Base-by-base conservation (phyloP, 495 filamentous ascomycete genomes). In the Neurospora sp. region DNA sequence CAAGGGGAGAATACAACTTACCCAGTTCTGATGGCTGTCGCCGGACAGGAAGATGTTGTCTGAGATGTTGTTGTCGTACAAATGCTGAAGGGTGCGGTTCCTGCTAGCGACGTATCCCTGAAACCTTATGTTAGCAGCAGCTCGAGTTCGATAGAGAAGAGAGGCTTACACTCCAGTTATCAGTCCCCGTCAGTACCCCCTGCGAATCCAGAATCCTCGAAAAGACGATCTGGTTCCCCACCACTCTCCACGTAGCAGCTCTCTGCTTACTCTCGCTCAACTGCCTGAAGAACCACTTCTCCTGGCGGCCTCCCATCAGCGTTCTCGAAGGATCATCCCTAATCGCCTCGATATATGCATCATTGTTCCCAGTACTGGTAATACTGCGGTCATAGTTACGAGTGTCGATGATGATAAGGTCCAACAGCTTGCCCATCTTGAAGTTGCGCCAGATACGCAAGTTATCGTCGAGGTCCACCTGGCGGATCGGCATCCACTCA, bases 391-490 rank as follows among this genome's bases (percentile, higher is more conserved):
- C 88, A 75, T 91, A 91, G 42, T 90, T 81, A 18, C 89, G 83
- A 7, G 90, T 91, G 74, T 90, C 90, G 70, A 91, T 84, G 85
- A 91, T 91, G 75, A 91, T 84, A 12, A 91, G 82, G 76, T 91
- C 89, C 39, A 90, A 79, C 37, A 91, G 81, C 46, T 85, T 86
- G 38, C 90, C 90, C 74, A 91, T 86, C 72, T 85, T 82, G 79
- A 91, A 91, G 62, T 80, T 83, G 14, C 90, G 83, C 90, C 90
- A 91, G 75, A 91, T 91, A 70, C 89, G 85, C 12, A 90, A 83
- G 74, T 89, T 89, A 78, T 91, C 89, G 77, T 91, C 89, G 86
- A 90, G 89, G 54, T 90, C 88, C 37, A 89, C 88, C 78, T 88
- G 88, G 62, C 35, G 69, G 23, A 42, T 83, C 78, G 80, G 80